phyloP scores from a whole-genome alignment of 2,329 filamentous ascomycete species.

The Aureobasidium musti region DNA sequence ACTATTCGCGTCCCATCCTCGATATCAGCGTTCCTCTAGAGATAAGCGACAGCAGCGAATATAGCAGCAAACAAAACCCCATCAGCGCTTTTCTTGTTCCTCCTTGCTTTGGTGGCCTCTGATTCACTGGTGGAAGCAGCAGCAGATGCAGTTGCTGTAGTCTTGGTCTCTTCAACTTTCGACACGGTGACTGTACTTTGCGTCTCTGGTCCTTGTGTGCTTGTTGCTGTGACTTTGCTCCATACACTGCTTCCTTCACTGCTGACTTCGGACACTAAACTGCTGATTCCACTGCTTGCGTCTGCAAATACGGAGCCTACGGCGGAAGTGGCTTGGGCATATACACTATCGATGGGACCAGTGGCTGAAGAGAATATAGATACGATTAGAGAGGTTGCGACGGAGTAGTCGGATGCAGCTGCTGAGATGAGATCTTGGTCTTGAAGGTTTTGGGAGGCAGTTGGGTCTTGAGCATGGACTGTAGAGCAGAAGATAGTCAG shows the following conservation, averaged over 20 bases:
- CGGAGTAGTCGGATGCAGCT: background rate
- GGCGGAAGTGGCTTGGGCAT: background rate
- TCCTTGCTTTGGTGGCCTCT: background rate
- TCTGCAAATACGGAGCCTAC: background rate
- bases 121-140: background rate
- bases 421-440: background rate
- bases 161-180: background rate
- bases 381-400: background rate
- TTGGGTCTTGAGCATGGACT: too few species aligned
- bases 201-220: background rate
- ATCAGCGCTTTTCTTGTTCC: background rate
- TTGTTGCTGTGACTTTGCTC: background rate
- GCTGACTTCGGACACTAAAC: background rate
- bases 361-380: background rate
- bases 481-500: background rate
- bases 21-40: background rate
- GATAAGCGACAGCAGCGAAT: slow-evolving; percentile 13
- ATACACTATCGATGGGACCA: background rate
- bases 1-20: too few species aligned
- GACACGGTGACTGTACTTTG: background rate
- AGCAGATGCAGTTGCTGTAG: background rate
- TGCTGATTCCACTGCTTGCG: background rate
- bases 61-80: slow-evolving; percentile 4
- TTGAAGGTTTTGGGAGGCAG: too few species aligned
- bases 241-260: background rate